Conservation (phyloP, 805 yeast genomes). For the Suhomyces kilbournensis region DNA sequence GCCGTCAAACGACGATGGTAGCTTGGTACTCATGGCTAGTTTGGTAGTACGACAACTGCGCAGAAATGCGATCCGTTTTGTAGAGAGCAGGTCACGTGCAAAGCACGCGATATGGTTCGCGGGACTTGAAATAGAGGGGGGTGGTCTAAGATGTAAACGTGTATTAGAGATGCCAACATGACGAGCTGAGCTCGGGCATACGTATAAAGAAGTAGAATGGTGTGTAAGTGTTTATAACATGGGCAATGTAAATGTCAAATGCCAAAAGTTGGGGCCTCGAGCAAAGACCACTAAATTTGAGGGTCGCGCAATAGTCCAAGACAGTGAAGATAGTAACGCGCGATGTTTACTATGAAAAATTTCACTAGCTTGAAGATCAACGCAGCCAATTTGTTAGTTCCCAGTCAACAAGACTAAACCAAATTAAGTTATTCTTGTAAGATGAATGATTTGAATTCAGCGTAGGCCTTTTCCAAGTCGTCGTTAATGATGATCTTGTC, state of each 20-base stretch:
- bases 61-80: background rate
- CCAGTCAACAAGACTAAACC: background rate
- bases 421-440: slow-evolving; percentile 29
- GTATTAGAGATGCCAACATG: background rate
- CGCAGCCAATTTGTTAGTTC: background rate
- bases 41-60: background rate
- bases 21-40: slow-evolving; percentile 2
- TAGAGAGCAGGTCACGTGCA: background rate
- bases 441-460: slow-evolving; percentile 74
- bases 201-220: background rate
- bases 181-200: background rate
- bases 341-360: background rate
- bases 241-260: background rate
- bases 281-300: background rate
- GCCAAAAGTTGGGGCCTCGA: background rate
- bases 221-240: background rate
- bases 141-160: background rate
- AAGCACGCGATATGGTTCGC: background rate
- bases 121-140: background rate
- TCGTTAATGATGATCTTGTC: slow-evolving; percentile 88
- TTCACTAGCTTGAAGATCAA: background rate
- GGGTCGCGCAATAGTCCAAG: background rate
- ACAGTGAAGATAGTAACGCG: background rate
- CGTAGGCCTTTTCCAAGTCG: slow-evolving; percentile 84
- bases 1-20: slow-evolving; percentile 52